Base-by-base conservation (phyloP, 352 stramenopile species). In the Pythium aristosporum region DNA sequence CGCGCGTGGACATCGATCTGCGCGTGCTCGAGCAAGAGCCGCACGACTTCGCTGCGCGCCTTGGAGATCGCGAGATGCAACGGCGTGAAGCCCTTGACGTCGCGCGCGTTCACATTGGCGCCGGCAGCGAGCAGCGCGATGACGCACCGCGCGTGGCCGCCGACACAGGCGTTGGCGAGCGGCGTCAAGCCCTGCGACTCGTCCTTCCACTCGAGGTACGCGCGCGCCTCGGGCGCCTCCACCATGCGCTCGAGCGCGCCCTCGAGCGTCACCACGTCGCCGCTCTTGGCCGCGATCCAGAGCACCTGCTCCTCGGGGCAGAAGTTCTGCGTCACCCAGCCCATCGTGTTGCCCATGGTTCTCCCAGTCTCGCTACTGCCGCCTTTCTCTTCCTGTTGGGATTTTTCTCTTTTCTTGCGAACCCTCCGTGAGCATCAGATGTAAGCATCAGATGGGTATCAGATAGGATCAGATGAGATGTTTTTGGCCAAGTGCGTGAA, bases 211-310 rank as follows among this genome's bases (percentile, higher is more conserved):
- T 94, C 83, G 55, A 88, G 55, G 60, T 89, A 88, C 66, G 69
- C 74, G 53, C 79, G 78, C 50, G 77, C 91, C 55, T 76, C 68
- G 13, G 80, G 25, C 3, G 3, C 5, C 3, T 2, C 75, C 52
- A 79, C 89, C 50, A 90, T 67, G 3, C 70, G 76, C 23, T 68
- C 62, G 53, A 92, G 62, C 41, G 75, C 81, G 34, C 72, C 56
- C 41, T 79, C 77, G 37, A 96, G 58, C 25, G 75, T 61, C 3
- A 68, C 67, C 23, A 79, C 42, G 68, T 94, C 80, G 28, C 87
- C 85, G 56, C 69, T 84, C 73, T 91, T 92, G 60, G 85, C 85
- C 12, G 79, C 82, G 13, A 90, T 60, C 83, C 85, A 96, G 32
- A 92, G 57, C 49, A 79, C 71, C 63, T 96, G 85, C 72, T 93